These are phyloP conservation scores for Logfia minima DNA, from an alignment of 129 eudicot genomes.

Conservation along the genomic window DNA sequence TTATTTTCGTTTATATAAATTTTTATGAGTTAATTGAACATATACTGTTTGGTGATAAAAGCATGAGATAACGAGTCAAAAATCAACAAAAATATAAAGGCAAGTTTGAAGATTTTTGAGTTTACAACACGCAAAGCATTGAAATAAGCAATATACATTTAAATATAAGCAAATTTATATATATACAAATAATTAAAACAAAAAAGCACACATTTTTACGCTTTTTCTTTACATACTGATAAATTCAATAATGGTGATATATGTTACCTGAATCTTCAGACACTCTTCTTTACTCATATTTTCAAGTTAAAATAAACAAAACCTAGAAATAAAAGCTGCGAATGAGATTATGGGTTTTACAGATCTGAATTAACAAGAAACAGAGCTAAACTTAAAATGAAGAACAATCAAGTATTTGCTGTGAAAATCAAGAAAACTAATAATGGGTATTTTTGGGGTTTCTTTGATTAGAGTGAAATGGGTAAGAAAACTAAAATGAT, in stretches of 20 bases:
- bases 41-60: slow-evolving; percentile 7
- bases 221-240: slow-evolving; percentile 5
- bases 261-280: slow-evolving; percentile 89
- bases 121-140: slow-evolving; percentile 43
- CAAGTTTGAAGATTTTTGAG: slow-evolving; percentile 30
- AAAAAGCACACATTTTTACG: slow-evolving; percentile 21
- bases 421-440: slow-evolving; percentile 1
- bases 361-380: slow-evolving; percentile 36
- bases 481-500: slow-evolving; percentile 14
- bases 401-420: slow-evolving; percentile 26
- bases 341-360: slow-evolving; percentile 14
- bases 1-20: neutral
- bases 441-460: slow-evolving; percentile 15
- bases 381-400: neutral
- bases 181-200: neutral
- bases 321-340: slow-evolving; percentile 1
- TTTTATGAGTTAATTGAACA: slow-evolving; percentile 22
- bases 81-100: slow-evolving; percentile 26
- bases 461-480: slow-evolving; percentile 27
- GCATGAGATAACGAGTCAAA: neutral
- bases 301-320: slow-evolving; percentile 23
- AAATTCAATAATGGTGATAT: slow-evolving; percentile 1
- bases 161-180: slow-evolving; percentile 13
- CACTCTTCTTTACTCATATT: slow-evolving; percentile 97
- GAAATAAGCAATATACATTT: slow-evolving; percentile 1